phyloP scores from a whole-genome alignment of 2,329 filamentous ascomycete species.

The Sordariomycetes sp. region DNA sequence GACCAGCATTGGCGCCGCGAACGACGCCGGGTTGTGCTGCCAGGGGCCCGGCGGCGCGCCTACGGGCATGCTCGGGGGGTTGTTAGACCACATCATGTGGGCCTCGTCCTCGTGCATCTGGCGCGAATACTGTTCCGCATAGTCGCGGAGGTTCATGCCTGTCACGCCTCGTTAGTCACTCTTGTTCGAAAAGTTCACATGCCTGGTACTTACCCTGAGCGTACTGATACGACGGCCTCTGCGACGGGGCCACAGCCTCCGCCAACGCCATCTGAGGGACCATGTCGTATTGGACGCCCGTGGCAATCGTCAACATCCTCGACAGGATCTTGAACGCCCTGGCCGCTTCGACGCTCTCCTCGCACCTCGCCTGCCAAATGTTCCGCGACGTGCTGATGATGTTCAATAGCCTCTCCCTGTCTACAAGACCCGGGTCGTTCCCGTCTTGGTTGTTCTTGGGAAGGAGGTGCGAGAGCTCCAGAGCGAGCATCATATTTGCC shows the following conservation, averaged over 20 bases:
- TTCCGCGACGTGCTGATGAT: slow-evolving; percentile 13
- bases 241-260: background rate
- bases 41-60: background rate
- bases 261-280: slow-evolving; percentile 3
- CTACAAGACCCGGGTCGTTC: slow-evolving; percentile 7
- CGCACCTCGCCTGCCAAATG: slow-evolving; percentile 14
- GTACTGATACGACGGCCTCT: slow-evolving; percentile 7
- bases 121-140: slow-evolving; percentile 1
- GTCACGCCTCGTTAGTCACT: background rate
- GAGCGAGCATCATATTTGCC: slow-evolving; percentile 29
- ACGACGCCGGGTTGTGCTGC: background rate
- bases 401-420: slow-evolving; percentile 12
- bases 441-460: slow-evolving; percentile 4
- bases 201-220: slow-evolving; percentile 2
- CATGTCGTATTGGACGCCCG: slow-evolving; percentile 11
- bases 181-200: background rate
- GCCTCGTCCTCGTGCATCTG: background rate
- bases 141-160: slow-evolving; percentile 4
- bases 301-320: slow-evolving; percentile 15
- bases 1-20: background rate
- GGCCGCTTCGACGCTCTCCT: slow-evolving; percentile 13
- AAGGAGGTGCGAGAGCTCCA: slow-evolving; percentile 16
- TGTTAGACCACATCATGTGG: background rate
- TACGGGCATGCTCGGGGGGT: background rate
- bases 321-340: slow-evolving; percentile 16